phyloP scores from a whole-genome alignment of 2,329 filamentous ascomycete genomes.

The Pyrenophora tritici-repentis region DNA sequence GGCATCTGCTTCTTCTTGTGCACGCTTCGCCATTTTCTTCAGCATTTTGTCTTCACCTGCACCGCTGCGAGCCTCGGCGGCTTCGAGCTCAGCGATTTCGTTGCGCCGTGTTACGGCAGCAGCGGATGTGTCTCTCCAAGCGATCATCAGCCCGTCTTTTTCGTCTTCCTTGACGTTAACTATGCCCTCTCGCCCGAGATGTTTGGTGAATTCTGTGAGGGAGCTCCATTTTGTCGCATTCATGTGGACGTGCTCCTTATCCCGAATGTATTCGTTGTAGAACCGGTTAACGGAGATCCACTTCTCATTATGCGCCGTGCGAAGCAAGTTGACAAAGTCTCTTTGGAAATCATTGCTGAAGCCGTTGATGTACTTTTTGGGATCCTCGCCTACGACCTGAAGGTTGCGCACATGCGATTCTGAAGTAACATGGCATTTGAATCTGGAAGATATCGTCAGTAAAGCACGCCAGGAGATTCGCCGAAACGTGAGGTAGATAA shows the following conservation, averaged over 20 bases:
- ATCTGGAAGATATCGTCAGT: slow-evolving; percentile 14
- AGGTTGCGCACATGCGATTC: slow-evolving; percentile 76
- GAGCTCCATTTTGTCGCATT: slow-evolving; percentile 89
- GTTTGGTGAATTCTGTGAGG: slow-evolving; percentile 87
- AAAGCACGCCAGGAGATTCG: no score
- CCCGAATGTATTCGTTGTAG: slow-evolving; percentile 90
- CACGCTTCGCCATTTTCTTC: slow-evolving; percentile 79
- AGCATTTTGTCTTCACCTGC: slow-evolving; percentile 84
- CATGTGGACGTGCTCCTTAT: slow-evolving; percentile 78
- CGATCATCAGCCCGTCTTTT: slow-evolving; percentile 81
- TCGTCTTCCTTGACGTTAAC: slow-evolving; percentile 84
- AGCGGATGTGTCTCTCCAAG: slow-evolving; percentile 90
- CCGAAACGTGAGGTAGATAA: no score
- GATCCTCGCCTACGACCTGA: slow-evolving; percentile 89
- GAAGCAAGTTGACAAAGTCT: slow-evolving; percentile 77
- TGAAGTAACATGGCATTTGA: slow-evolving; percentile 73
- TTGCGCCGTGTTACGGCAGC: slow-evolving; percentile 82
- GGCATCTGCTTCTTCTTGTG: slow-evolving; percentile 61
- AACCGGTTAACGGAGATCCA: slow-evolving; percentile 87
- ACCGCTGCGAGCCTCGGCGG: slow-evolving; percentile 88
- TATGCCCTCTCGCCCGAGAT: slow-evolving; percentile 82
- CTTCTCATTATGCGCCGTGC: slow-evolving; percentile 89
- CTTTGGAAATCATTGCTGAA: slow-evolving; percentile 80
- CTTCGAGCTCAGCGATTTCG: slow-evolving; percentile 79
- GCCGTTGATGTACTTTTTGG: slow-evolving; percentile 80